These are phyloP conservation scores for Pycnococcus provasolii DNA, from an alignment of 139 green algal species.

Conservation along the genomic window DNA sequence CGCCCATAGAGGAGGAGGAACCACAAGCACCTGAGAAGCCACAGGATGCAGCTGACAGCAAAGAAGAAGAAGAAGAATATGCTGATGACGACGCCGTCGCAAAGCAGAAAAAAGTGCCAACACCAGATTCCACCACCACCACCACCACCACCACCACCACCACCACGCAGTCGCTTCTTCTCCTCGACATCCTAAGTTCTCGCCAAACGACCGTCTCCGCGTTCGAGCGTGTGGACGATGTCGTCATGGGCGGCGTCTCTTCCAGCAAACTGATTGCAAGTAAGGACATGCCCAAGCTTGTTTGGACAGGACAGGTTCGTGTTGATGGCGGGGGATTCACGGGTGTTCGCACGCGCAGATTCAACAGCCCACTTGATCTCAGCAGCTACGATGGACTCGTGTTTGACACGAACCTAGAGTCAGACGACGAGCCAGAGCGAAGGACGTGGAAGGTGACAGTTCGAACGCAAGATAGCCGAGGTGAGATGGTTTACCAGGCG, in stretches of 20 bases:
- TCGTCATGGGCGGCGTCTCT: constrained; percentile 17
- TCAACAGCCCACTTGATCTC: constrained; percentile 5
- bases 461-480: constrained; percentile 9
- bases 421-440: constrained; percentile 14
- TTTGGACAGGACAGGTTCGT: constrained; percentile 3
- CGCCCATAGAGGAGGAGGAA: no score
- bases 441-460: constrained; percentile 16
- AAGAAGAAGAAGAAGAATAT: no score
- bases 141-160: no score
- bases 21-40: no score
- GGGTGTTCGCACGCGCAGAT: neutral
- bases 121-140: no score
- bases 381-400: constrained; percentile 1
- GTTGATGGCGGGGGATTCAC: constrained; percentile 9
- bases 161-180: neutral
- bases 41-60: no score
- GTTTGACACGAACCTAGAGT: neutral
- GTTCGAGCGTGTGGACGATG: constrained; percentile 17
- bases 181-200: no score
- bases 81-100: no score
- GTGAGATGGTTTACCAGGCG: constrained; percentile 17
- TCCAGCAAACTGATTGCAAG: neutral
- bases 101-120: no score
- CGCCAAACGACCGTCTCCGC: neutral
- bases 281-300: constrained; percentile 1